Base-by-base conservation (phyloP, 495 filamentous ascomycete species). In the Neurospora terricola region DNA sequence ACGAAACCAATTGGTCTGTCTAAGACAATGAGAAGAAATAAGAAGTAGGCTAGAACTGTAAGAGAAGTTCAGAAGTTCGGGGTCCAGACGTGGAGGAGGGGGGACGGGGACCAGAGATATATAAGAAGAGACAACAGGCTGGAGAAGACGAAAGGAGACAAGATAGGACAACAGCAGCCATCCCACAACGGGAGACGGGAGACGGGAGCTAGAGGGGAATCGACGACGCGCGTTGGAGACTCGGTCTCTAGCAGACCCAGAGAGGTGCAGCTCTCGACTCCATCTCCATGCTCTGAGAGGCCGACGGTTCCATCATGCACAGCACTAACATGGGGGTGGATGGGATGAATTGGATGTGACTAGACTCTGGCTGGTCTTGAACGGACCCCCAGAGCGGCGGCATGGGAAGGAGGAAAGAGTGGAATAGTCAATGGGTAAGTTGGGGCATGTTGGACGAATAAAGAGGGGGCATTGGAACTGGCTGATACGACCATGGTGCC, bases 1-100 rank as follows among this genome's bases (percentile, higher is more conserved):
- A 71, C 73, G 66, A 73, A 72, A 78, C 77, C 76, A 77, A 80
- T 78, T 80, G 81, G 80, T 71, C 79, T 78, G 73, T 75, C 73
- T 70, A 76, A 75, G 74, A 77, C 75, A 76, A 79, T 77, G 73
- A 38, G 42, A 66, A 39, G 27, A 72, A 70, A 38, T n/a, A 54
- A 70, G 45, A 76, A 30, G 30, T 38, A 36, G 45, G 23, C 43
- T 70, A 27, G 37, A 70, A 30, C 43, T 72, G 54, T 9, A 66
- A 66, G 54, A 66, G 54, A 66, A 66, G 54, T 66, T 66, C 54
- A 66, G 54, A 66, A 66, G 54, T 42, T 38, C 34, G 37, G 43
- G 37, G 70, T 59, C 38, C 70, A 42, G 30, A 36, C 27, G 6
- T 8, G 70, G 21, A 45, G 23, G 38, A 42, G 10, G 21, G 37